Percentiles rank a stretch among this genome's conserved stretches.
These are phyloP conservation scores for Croton laevigatus DNA, from an alignment of 441 rosid species.

Conservation along the genomic window DNA sequence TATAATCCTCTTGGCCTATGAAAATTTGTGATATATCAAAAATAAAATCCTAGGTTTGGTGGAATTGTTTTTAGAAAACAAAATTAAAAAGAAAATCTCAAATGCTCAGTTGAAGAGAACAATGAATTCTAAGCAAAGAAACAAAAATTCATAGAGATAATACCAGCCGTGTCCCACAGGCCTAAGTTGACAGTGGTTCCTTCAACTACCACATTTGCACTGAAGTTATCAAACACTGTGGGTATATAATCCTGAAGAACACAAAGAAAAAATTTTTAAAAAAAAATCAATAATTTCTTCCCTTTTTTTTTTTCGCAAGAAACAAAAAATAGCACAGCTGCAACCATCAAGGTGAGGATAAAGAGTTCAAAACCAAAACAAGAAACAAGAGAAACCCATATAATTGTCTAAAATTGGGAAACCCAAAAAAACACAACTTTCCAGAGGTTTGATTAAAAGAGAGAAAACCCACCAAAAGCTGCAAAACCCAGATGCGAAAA, in stretches of 20 bases:
- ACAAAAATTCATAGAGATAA: neutral
- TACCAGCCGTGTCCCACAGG: constrained; percentile 99
- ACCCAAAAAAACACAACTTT: neutral
- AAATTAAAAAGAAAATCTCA: neutral
- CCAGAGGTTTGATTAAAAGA: constrained; percentile 14
- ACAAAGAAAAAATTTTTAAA: neutral
- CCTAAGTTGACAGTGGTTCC: constrained; percentile 91
- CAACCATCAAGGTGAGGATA: constrained; percentile 1
- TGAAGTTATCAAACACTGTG: constrained; percentile 96
- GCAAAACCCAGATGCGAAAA: constrained; percentile 41
- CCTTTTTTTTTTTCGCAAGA: neutral
- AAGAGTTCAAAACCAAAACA: neutral
- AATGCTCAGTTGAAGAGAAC: neutral
- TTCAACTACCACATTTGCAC: constrained; percentile 93
- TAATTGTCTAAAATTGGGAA: constrained; percentile 17
- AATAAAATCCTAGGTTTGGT: constrained; percentile 4
- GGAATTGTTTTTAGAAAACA: neutral
- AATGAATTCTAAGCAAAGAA: neutral
- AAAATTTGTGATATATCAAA: constrained; percentile 9
- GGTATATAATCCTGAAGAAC: constrained; percentile 87
- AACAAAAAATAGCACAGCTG: neutral
- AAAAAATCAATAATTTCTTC: neutral
- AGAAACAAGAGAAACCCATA: constrained; percentile 14
- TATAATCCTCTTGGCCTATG: constrained; percentile 94
- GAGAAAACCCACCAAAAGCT: constrained; percentile 26